phyloP scores from a whole-genome alignment of 345 rosid genomes.

The Gossypium mustelinum region DNA sequence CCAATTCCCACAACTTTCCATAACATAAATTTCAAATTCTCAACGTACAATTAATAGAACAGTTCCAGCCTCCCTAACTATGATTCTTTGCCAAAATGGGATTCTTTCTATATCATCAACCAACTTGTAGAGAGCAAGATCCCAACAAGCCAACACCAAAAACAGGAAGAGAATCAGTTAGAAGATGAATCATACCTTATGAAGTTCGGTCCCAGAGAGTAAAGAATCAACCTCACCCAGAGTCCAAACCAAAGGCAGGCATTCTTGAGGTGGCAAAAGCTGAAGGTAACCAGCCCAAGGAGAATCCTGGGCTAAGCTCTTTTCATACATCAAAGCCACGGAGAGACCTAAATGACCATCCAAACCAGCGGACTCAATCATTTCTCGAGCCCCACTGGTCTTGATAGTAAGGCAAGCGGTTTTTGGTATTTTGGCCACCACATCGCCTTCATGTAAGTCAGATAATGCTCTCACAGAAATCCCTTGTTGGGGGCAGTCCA shows the following conservation, averaged over 20 bases:
- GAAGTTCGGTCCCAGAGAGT: slow-evolving; percentile 80
- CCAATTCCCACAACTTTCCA: neutral
- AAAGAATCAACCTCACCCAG: slow-evolving; percentile 52
- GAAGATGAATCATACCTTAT: slow-evolving; percentile 41
- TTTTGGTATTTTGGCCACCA: slow-evolving; percentile 70
- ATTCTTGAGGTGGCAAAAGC: slow-evolving; percentile 58
- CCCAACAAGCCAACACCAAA: neutral
- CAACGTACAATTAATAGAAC: neutral
- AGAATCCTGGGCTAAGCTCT: slow-evolving; percentile 55
- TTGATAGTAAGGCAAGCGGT: slow-evolving; percentile 69
- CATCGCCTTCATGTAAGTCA: slow-evolving; percentile 69
- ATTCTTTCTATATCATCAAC: neutral
- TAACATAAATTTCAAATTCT: neutral
- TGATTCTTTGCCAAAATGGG: neutral
- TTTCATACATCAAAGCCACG: slow-evolving; percentile 80
- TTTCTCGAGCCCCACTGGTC: slow-evolving; percentile 50
- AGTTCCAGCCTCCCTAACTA: neutral
- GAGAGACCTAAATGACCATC: slow-evolving; percentile 67
- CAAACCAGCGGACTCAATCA: slow-evolving; percentile 54
- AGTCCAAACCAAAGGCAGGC: slow-evolving; percentile 69
- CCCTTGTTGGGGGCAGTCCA: slow-evolving; percentile 38
- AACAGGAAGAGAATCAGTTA: neutral
- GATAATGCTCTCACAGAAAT: slow-evolving; percentile 52
- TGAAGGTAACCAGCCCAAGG: slow-evolving; percentile 80
- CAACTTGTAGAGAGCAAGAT: neutral